Conservation (phyloP, 2,329 filamentous ascomycete genomes). For the Elsinoe necatrix region DNA sequence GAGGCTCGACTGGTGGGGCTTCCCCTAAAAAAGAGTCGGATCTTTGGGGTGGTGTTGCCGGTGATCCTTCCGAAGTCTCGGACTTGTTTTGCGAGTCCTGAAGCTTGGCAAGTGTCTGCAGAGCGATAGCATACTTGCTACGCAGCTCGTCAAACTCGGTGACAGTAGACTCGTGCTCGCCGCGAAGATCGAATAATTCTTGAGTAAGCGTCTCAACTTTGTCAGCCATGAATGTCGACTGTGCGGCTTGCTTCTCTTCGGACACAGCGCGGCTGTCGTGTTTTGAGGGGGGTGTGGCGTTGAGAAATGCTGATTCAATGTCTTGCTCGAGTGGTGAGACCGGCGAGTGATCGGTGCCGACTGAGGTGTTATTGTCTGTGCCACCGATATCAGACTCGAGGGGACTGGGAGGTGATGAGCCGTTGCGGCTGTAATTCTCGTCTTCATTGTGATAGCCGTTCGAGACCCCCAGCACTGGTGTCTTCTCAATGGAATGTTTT, state of each 20-base stretch:
- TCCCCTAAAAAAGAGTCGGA: slow-evolving; percentile 82
- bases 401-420: background rate
- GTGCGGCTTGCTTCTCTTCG: slow-evolving; percentile 42
- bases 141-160: slow-evolving; percentile 74
- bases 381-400: background rate
- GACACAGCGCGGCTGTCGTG: slow-evolving; percentile 16
- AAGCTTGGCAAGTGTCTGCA: slow-evolving; percentile 72
- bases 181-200: slow-evolving; percentile 80
- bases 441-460: background rate
- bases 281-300: slow-evolving; percentile 9
- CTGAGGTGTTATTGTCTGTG: background rate
- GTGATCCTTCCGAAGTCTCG: slow-evolving; percentile 63
- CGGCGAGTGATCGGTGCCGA: slow-evolving; percentile 4
- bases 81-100: slow-evolving; percentile 51
- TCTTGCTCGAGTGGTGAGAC: slow-evolving; percentile 7
- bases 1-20: slow-evolving; percentile 43
- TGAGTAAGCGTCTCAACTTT: slow-evolving; percentile 87
- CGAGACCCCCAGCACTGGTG: background rate
- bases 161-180: slow-evolving; percentile 80
- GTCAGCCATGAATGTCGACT: slow-evolving; percentile 78
- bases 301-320: background rate
- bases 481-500: background rate
- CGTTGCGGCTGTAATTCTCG: background rate
- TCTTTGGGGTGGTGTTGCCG: slow-evolving; percentile 48
- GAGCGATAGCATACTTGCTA: slow-evolving; percentile 81